Base-by-base conservation (phyloP, 306 rosid species). In the Lablab purpureus region DNA sequence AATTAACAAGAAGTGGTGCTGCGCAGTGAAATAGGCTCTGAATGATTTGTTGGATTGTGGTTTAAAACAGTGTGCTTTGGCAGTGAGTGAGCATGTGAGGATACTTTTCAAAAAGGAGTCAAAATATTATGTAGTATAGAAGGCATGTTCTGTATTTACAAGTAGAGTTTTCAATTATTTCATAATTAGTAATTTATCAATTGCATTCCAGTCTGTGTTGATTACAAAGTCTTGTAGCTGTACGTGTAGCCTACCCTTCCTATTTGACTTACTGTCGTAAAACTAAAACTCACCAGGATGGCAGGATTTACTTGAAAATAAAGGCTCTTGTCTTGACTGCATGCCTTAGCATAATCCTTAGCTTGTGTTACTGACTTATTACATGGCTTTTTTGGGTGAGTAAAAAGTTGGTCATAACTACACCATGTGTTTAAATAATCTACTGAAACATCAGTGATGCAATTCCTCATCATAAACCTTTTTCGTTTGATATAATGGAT, bases 231-330 rank as follows among this genome's bases (percentile, higher is more conserved):
- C 12, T 51, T 18, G 25, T 51, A 18, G 58, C 12, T 7, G 23
- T 51, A 7, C 11, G 58, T 1, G 58, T 51, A 7, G 9, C 12
- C 58, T 6, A 54, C 60, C 14, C 5, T 21, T 49, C 10, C 14
- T 60, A 49, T 47, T 76, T 64, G 28, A 32, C 19, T 67, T 67
- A 54, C 52, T 77, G 58, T 25, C 67, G 66, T n/a, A 52, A 40
- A 65, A 52, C 32, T 22, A 10, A 56, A 56, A 56, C 17, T 41
- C 7, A 19, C 36, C 21, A 41, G 27, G 4, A 37, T 50, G 41
- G 51, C 14, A 15, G 28, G n/a, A 13, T 21, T 18, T 76, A 27
- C 23, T 58, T 56, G 30, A 17, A 6, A 27, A 17, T 6, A 25
- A 43, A 59, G 30, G 56, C 7, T 52, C 45, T 64, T 51, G 40